Conservation (phyloP, 495 filamentous ascomycete genomes). For the Lophium mytilinum region DNA sequence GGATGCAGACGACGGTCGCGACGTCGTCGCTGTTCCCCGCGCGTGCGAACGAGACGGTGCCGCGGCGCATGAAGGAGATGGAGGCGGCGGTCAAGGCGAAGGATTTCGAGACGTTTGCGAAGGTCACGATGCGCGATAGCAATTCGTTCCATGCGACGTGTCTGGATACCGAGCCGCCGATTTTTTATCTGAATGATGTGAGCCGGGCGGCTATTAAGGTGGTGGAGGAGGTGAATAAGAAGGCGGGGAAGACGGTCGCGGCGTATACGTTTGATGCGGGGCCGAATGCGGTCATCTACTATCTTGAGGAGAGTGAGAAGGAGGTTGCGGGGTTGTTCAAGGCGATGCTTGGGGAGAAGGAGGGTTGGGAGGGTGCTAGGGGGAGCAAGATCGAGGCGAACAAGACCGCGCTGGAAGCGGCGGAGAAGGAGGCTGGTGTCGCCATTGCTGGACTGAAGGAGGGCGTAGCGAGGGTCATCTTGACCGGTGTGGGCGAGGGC, state of each 20-base stretch:
- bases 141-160: constrained; percentile 96
- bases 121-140: constrained; percentile 89
- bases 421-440: constrained; percentile 38
- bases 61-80: constrained; percentile 78
- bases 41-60: constrained; percentile 66
- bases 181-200: constrained; percentile 97
- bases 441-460: constrained; percentile 53
- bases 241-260: constrained; percentile 60
- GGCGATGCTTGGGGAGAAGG: constrained; percentile 36
- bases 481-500: constrained; percentile 87
- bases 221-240: constrained; percentile 76
- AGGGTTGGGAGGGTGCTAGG: constrained; percentile 42
- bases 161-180: constrained; percentile 88
- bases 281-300: constrained; percentile 95
- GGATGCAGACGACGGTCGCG: constrained; percentile 92
- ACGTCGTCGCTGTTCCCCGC: constrained; percentile 75
- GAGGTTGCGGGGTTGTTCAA: constrained; percentile 66
- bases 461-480: constrained; percentile 79
- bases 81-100: constrained; percentile 63
- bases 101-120: constrained; percentile 82
- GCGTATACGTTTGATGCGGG: constrained; percentile 98
- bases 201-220: constrained; percentile 73
- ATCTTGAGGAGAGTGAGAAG: constrained; percentile 64
- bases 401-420: constrained; percentile 36
- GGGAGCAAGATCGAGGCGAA: constrained; percentile 45